Base-by-base conservation (phyloP, 2,329 filamentous ascomycete species). In the Rugonectria rugulosa region DNA sequence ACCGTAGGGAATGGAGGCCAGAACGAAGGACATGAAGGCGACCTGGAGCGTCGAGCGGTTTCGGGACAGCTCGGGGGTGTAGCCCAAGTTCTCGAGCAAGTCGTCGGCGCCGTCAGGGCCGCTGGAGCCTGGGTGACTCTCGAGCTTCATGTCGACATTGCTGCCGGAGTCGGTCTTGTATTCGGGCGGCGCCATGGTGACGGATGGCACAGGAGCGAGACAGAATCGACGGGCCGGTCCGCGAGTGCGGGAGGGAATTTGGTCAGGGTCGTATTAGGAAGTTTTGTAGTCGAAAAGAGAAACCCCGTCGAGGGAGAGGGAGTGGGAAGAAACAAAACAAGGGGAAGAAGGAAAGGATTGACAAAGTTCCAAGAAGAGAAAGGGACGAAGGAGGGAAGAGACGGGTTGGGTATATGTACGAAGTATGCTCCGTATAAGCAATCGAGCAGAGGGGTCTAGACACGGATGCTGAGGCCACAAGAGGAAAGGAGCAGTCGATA, bases 1-100 rank as follows among this genome's bases (percentile, higher is more conserved):
- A 66, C 88, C 88, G 72, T 90, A 91, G 9, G 88, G 88, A 58
- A 91, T 89, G 3, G 88, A 88, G 42, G 88, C 88, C 49, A 91
- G 82, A 63, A 91, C 88, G 68, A 91, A 91, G 58, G 86, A 88
- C 87, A 89, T 90, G 79, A 89, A 89, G 64, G 86, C 86, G 48
- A 89, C 87, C 72, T 89, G 86, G 61, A 85, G 78, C 2, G 87
- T 89, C 38, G 87, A 89, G 50, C 87, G 81, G 66, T 81, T 88
- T 56, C 87, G 84, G 43, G 79, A 73, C 55, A 90, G 73, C 73
- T 90, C 86, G 50, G 86, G 79, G 71, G 83, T 85, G 77, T 90
- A 89, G 57, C 87, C 87, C 65, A 89, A 78, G 55, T 81, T 82
- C 62, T 83, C 82, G 64, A 89, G 80, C 49, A 88, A 69, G 70